Evolutionary conservation across 768 basidiomycete species (phyloP).

Genomic region (Strobilomyces confusus): DNA sequence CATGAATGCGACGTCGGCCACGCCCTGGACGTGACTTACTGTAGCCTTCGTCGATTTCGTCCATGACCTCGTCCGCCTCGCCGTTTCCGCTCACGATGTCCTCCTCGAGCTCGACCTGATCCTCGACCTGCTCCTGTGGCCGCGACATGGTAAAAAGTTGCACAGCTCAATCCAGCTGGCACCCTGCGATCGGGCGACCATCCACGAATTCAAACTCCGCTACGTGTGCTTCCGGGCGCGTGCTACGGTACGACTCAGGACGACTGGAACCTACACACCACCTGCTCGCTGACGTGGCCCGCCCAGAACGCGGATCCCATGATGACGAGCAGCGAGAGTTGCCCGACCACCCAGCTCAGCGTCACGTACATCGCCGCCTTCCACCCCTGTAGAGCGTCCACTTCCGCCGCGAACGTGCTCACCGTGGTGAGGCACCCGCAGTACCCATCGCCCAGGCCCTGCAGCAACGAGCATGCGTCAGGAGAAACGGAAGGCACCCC

Average conservation of each 20-base stretch:
- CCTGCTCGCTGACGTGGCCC: conserved; percentile 41
- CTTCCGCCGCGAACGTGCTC: conserved; percentile 87
- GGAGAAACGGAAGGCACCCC: conserved; percentile 41
- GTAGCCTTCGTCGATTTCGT: conserved; percentile 65
- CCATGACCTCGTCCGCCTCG: conserved; percentile 77
- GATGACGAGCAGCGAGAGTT: conserved; percentile 67
- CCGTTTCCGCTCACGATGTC: conserved; percentile 55
- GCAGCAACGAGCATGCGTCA: conserved; percentile 65
- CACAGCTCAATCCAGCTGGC: conserved; percentile 25
- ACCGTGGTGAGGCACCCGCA: conserved; percentile 95
- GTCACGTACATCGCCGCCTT: conserved; percentile 66
- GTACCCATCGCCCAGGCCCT: conserved; percentile 86
- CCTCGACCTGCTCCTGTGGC: conserved; percentile 39
- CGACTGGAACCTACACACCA: conserved; percentile 45
- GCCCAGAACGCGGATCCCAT: conserved; percentile 64
- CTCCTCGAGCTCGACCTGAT: conserved; percentile 54
- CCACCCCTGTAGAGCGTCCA: conserved; percentile 50
- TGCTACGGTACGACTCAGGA: background rate
- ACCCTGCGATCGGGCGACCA: conserved; percentile 25
- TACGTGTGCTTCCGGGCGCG: background rate
- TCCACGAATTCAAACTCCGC: conserved; percentile 30
- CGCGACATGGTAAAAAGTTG: conserved; percentile 35
- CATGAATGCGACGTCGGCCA: conserved; percentile 17
- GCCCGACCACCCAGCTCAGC: conserved; percentile 65
- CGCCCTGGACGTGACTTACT: conserved; percentile 48